Conservation (phyloP, 495 filamentous ascomycete genomes). For the Hypoxylon cercidicola region DNA sequence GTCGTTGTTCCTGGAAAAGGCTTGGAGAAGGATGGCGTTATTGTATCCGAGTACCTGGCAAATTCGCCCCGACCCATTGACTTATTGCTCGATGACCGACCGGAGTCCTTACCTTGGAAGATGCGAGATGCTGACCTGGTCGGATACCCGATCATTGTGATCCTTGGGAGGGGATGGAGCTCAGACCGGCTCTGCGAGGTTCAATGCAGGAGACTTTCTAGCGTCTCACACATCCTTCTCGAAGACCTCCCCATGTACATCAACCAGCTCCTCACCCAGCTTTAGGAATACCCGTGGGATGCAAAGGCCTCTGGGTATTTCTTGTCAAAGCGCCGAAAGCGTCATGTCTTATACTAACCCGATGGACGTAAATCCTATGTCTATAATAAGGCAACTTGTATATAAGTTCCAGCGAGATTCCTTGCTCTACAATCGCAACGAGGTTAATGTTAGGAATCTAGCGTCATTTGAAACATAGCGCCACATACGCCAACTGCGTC, state of each 20-base stretch:
- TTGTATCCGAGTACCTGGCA: slow-evolving; percentile 68
- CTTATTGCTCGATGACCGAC: slow-evolving; percentile 78
- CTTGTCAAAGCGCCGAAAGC: too few species aligned
- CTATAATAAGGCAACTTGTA: slow-evolving; percentile 1
- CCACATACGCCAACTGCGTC: too few species aligned
- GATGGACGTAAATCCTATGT: too few species aligned
- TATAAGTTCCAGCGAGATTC: not conserved
- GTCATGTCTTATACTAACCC: too few species aligned
- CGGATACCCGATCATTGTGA: slow-evolving; percentile 84
- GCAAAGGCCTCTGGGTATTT: not conserved
- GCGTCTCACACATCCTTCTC: slow-evolving; percentile 42
- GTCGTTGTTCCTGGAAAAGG: slow-evolving; percentile 69
- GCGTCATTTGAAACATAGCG: too few species aligned
- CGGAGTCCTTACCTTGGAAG: slow-evolving; percentile 79
- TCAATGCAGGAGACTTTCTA: slow-evolving; percentile 70
- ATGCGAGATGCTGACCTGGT: slow-evolving; percentile 87
- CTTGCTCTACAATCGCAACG: too few species aligned
- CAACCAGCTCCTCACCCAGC: slow-evolving; percentile 52
- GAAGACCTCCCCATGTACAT: slow-evolving; percentile 51
- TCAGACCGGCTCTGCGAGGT: slow-evolving; percentile 73
- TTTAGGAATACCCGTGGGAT: slow-evolving; percentile 47
- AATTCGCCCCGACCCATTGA: slow-evolving; percentile 52
- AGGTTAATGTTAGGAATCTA: too few species aligned
- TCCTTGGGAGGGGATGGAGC: slow-evolving; percentile 81
- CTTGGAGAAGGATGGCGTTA: slow-evolving; percentile 60